A percentile compares a stretch with the other conserved stretches of the same genome.
These are phyloP conservation scores for Vitrella brassicaformis DNA, from an alignment of 73 alveolate species.

Conservation along the genomic window DNA sequence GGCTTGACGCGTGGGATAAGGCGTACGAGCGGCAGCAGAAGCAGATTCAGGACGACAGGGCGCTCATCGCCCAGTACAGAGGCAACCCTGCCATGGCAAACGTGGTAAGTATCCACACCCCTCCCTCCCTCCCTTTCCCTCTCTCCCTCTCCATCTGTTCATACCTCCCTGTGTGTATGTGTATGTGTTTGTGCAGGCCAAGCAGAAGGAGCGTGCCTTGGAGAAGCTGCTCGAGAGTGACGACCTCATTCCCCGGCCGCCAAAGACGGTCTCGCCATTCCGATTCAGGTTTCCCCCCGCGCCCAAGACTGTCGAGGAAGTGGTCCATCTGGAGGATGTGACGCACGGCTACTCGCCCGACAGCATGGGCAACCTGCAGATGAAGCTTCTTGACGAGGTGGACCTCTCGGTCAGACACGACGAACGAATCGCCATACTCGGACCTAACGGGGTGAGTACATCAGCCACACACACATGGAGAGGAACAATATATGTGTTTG, in stretches of 20 bases:
- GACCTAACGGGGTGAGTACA: background rate
- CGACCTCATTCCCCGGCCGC: no score
- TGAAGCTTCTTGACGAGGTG: background rate
- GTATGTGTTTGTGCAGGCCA: background rate
- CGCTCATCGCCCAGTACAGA: constrained; percentile 7
- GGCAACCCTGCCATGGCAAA: background rate
- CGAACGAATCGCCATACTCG: background rate
- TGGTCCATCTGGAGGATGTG: no score
- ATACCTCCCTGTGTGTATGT: background rate
- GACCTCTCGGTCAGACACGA: background rate
- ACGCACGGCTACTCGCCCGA: no score
- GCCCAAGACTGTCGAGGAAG: no score
- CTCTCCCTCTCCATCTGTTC: background rate
- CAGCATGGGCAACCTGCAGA: no score
- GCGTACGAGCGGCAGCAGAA: background rate
- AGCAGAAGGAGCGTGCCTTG: background rate
- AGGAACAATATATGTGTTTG: no score
- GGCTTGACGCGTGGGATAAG: background rate
- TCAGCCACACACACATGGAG: no score
- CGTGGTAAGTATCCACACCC: background rate
- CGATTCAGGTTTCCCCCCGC: no score
- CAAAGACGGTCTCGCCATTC: no score
- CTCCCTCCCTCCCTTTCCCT: background rate
- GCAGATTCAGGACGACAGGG: constrained; percentile 8
- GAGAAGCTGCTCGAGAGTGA: no score